phyloP scores from a whole-genome alignment of 1,284 basidiomycete genomes.

The Chalciporus piperatoides region DNA sequence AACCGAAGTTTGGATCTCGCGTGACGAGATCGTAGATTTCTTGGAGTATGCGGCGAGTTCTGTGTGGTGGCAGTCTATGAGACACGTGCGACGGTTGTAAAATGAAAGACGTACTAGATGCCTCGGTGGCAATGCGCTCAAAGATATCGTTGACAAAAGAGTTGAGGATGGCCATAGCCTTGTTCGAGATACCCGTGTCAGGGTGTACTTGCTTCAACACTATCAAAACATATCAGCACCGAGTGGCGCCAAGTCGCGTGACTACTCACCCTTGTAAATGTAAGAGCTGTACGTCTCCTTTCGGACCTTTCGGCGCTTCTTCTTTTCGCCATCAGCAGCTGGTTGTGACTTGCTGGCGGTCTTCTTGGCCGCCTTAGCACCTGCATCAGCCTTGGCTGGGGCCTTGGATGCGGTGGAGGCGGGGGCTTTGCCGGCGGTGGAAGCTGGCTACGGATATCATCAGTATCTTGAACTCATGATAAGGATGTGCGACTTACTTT shows the following conservation, averaged over 20 bases:
- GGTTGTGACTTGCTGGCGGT: conserved; percentile 63
- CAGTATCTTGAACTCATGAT: too few species aligned
- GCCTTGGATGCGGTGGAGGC: conserved; percentile 73
- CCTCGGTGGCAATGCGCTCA: conserved; percentile 74
- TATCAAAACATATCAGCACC: conserved; percentile 40
- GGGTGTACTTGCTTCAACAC: conserved; percentile 75
- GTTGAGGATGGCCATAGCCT: conserved; percentile 80
- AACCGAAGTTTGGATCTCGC: conserved; percentile 80
- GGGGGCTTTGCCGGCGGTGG: conserved; percentile 23
- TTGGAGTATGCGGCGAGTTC: conserved; percentile 78
- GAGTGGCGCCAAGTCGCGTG: not conserved
- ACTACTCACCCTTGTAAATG: conserved; percentile 78
- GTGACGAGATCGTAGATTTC: conserved; percentile 79
- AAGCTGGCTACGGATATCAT: conserved; percentile 39
- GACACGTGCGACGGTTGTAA: not conserved
- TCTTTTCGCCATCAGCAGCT: conserved; percentile 73
- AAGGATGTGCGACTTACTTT: conserved; percentile 23
- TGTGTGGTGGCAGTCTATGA: conserved; percentile 33
- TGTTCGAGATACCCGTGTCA: conserved; percentile 80
- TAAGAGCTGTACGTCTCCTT: conserved; percentile 94
- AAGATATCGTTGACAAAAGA: conserved; percentile 76
- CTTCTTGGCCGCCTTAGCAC: conserved; percentile 79
- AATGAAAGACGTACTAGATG: conserved; percentile 48
- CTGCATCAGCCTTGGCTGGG: conserved; percentile 55
- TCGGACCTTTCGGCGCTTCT: conserved; percentile 84